Base-by-base conservation (phyloP, 179 eudicot species). In the Spergularia azorica region DNA sequence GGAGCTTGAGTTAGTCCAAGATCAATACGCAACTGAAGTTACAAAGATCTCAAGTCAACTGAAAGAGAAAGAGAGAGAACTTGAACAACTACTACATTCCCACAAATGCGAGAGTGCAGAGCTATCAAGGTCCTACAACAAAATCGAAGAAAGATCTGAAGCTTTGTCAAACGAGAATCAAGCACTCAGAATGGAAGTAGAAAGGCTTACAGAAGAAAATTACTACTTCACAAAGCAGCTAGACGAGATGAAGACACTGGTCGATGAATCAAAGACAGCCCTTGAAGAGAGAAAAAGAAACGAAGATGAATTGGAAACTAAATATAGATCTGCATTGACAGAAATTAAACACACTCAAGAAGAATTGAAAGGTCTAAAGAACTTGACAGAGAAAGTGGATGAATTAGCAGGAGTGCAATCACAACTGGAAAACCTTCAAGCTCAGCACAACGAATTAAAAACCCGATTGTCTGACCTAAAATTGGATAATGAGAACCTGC, bases 401-500 rank as follows among this genome's bases (percentile, higher is more conserved):
- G 80, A 46, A 17, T 83, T 79, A 79, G 80, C 81, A 70, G 88
- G 73, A 50, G 75, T 58, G 84, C 89, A 86, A 63, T 83, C 88
- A 77, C 88, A 90, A 71, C 60, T 95, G 72, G 83, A 89, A 75
- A 80, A 71, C 62, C 84, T 87, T 63, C 88, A 77, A 79, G 71
- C 69, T 55, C 88, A 87, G 73, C 84, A 86, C 67, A 83, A 82
- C 60, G 92, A 87, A 57, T 61, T 88, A 77, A 88, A 86, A 70
- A 81, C 72, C 63, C 76, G 76, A 58, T 77, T 87, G 83, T 70
- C 74, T 46, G 87, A 87, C 74, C 80, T 79, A 57, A 90, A 91
- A 64, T 68, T 64, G 72, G 93, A 90, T 81, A 89, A 83, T 54
- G 95, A 86, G 77, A 87, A 83, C 57, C 81, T 92, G 80, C 86